These are phyloP conservation scores for Rasamsonia emersonii DNA, from an alignment of 2,329 filamentous ascomycete genomes.

Conservation along the genomic window DNA sequence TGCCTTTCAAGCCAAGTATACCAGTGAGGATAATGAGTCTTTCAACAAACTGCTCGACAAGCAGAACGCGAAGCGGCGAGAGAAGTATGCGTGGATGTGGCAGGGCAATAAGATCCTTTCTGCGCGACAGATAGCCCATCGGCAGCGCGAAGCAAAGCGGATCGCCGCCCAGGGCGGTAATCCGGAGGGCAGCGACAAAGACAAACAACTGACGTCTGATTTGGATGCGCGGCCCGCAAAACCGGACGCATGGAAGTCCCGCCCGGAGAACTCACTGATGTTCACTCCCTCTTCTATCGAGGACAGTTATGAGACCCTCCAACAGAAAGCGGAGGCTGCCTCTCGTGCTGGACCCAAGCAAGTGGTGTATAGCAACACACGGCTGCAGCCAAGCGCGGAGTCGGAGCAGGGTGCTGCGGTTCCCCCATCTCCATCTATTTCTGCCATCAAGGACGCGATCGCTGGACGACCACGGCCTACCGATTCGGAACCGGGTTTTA, in stretches of 20 bases:
- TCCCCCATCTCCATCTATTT: slow-evolving; percentile 73
- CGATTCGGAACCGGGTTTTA: slow-evolving; percentile 52
- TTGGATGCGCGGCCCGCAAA: slow-evolving; percentile 65
- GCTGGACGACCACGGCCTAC: slow-evolving; percentile 58
- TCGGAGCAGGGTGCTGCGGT: slow-evolving; percentile 28
- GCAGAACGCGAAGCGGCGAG: slow-evolving; percentile 74
- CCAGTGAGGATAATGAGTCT: slow-evolving; percentile 94
- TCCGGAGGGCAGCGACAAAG: slow-evolving; percentile 46
- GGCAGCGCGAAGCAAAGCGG: slow-evolving; percentile 55
- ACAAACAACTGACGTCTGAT: slow-evolving; percentile 49
- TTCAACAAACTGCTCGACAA: slow-evolving; percentile 89
- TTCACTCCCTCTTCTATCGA: slow-evolving; percentile 52
- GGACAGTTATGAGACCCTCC: slow-evolving; percentile 49
- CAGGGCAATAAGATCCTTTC: slow-evolving; percentile 71
- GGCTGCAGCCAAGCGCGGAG: slow-evolving; percentile 49
- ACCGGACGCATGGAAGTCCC: slow-evolving; percentile 65
- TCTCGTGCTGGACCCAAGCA: slow-evolving; percentile 69
- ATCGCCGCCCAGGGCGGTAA: slow-evolving; percentile 56
- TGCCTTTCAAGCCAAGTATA: slow-evolving; percentile 86
- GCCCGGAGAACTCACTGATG: slow-evolving; percentile 79
- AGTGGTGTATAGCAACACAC: slow-evolving; percentile 76
- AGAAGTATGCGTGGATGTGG: slow-evolving; percentile 87
- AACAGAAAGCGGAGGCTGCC: slow-evolving; percentile 58
- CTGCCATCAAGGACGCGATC: slow-evolving; percentile 75
- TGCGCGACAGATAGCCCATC: slow-evolving; percentile 52